A percentile compares a stretch with the other conserved stretches of the same genome.
phyloP scores from a whole-genome alignment of 2,329 filamentous ascomycete species.

The Hypoxylon sp. region DNA sequence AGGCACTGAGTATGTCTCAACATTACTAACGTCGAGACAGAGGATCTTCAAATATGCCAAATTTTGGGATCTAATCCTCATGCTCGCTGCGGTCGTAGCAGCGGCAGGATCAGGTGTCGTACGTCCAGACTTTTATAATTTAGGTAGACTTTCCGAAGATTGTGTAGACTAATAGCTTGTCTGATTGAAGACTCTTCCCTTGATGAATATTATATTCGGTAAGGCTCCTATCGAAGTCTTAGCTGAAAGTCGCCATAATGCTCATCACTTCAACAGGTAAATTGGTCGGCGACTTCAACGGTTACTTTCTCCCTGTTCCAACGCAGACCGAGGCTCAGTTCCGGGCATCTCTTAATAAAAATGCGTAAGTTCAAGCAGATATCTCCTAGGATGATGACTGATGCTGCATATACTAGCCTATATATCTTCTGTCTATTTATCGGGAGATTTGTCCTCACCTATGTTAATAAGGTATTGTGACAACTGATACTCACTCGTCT shows the following conservation, averaged over 20 bases:
- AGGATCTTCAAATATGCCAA: slow-evolving; percentile 68
- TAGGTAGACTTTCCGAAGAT: slow-evolving; percentile 5
- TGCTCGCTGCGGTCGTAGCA: slow-evolving; percentile 61
- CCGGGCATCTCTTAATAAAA: slow-evolving; percentile 57
- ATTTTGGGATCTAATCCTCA: slow-evolving; percentile 64
- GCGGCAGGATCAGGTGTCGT: slow-evolving; percentile 65
- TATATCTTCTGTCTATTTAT: slow-evolving; percentile 80
- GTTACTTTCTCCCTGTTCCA: slow-evolving; percentile 55
- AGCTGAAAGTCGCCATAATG: slow-evolving; percentile 16
- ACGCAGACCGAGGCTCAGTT: slow-evolving; percentile 57
- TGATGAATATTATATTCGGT: slow-evolving; percentile 73
- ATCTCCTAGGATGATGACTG: slow-evolving; percentile 16
- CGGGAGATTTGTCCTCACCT: slow-evolving; percentile 73
- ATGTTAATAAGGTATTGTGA: slow-evolving; percentile 67
- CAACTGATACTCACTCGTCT: background rate
- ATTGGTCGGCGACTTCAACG: slow-evolving; percentile 64
- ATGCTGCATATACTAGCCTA: slow-evolving; percentile 58
- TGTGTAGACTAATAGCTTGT: slow-evolving; percentile 13
- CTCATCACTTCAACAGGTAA: slow-evolving; percentile 52
- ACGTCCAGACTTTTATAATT: slow-evolving; percentile 41
- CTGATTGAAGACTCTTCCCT: slow-evolving; percentile 61
- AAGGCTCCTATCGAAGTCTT: slow-evolving; percentile 28
- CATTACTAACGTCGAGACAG: slow-evolving; percentile 49
- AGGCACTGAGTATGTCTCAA: background rate
- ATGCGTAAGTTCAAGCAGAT: slow-evolving; percentile 56